A percentile compares a stretch with the other conserved stretches of the same genome.
Conservation (phyloP, 805 yeast species). For the Pichia californica region DNA sequence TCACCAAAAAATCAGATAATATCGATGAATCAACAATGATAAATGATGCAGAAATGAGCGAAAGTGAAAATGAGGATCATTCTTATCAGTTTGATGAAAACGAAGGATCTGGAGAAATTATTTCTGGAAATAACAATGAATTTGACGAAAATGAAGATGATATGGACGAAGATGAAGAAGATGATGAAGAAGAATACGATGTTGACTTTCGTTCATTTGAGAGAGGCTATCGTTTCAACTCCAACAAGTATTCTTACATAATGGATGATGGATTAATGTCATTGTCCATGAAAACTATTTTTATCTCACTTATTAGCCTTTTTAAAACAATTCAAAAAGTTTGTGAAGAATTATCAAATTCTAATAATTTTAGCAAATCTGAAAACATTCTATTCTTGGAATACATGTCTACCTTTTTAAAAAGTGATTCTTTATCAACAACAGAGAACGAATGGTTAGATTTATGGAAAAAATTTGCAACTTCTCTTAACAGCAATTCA, state of each 20-base stretch:
- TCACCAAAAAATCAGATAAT: no score
- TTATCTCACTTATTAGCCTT: not conserved
- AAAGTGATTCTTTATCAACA: slow-evolving; percentile 15
- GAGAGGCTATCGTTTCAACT: not conserved
- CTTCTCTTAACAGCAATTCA: not conserved
- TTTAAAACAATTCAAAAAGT: slow-evolving; percentile 13
- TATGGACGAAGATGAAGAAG: slow-evolving; percentile 15
- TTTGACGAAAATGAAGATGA: slow-evolving; percentile 14
- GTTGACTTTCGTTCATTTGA: slow-evolving; percentile 8
- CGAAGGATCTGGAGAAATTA: not conserved
- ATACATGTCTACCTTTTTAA: slow-evolving; percentile 21
- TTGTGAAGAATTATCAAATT: slow-evolving; percentile 16
- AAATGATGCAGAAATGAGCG: not conserved
- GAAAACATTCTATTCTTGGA: slow-evolving; percentile 27
- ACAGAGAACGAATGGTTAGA: slow-evolving; percentile 28
- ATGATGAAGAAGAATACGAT: slow-evolving; percentile 18
- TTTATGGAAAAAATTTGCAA: slow-evolving; percentile 34
- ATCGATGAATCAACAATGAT: not conserved
- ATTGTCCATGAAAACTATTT: slow-evolving; percentile 4
- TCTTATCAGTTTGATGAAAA: no score
- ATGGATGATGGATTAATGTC: slow-evolving; percentile 14
- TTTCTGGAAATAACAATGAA: not conserved
- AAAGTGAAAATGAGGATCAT: slow-evolving; percentile 17
- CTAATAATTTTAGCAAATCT: slow-evolving; percentile 21
- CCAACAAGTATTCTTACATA: not conserved